Conservation (phyloP, 163 green algal species). For the Botryococcus braunii region DNA sequence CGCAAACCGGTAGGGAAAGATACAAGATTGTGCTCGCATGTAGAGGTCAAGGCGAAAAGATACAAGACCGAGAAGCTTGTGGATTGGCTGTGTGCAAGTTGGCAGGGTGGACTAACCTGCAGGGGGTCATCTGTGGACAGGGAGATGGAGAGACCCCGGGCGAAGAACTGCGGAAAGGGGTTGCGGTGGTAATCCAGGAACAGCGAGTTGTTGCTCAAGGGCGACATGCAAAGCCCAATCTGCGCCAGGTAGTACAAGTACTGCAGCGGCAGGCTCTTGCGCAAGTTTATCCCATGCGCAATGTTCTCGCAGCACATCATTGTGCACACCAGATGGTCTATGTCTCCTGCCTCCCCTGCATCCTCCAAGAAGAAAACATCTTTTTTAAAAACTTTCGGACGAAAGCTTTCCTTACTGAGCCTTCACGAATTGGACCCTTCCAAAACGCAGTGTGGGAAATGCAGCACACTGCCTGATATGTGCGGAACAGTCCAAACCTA, state of each 20-base stretch:
- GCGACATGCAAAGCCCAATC: slow-evolving; percentile 96
- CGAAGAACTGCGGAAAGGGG: slow-evolving; percentile 96
- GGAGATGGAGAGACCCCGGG: slow-evolving; percentile 61
- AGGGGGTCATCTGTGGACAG: slow-evolving; percentile 88
- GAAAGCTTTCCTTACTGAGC: no score
- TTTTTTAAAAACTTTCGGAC: no score
- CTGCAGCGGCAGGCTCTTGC: slow-evolving; percentile 87
- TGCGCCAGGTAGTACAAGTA: slow-evolving; percentile 83
- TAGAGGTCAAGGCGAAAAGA: no score
- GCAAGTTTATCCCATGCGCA: slow-evolving; percentile 97
- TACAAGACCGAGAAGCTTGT: no score
- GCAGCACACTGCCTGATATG: no score
- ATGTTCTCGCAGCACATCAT: slow-evolving; percentile 97
- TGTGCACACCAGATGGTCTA: slow-evolving; percentile 86
- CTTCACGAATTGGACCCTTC: no score
- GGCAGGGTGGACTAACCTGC: slow-evolving; percentile 27
- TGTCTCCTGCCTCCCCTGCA: slow-evolving; percentile 90
- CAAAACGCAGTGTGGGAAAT: no score
- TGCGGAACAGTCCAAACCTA: no score
- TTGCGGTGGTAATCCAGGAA: slow-evolving; percentile 99
- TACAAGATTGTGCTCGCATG: no score
- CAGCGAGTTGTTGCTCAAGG: slow-evolving; percentile 97
- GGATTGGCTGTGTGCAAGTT: no score
- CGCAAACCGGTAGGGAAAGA: no score
- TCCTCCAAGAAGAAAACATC: no score